Conservation (phyloP, 1,284 basidiomycete species). For the Austroboletus niveus region DNA sequence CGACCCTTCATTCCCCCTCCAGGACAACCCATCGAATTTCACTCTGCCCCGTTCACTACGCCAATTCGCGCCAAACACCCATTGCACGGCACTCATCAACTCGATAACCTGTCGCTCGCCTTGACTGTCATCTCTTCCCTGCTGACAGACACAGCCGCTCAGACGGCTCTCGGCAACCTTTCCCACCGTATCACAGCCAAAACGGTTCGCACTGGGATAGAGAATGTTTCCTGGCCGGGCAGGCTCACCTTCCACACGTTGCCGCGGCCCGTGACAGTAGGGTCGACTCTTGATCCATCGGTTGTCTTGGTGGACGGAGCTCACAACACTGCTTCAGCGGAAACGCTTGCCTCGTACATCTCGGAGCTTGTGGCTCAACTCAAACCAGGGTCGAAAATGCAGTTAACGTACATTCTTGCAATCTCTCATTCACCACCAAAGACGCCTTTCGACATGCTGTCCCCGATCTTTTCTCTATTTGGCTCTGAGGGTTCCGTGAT, state of each 20-base stretch:
- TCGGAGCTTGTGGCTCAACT: slow-evolving; percentile 35
- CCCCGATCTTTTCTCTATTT: slow-evolving; percentile 51
- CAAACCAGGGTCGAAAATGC: slow-evolving; percentile 27
- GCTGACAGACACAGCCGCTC: slow-evolving; percentile 42
- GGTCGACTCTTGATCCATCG: slow-evolving; percentile 24
- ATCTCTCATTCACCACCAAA: slow-evolving; percentile 84
- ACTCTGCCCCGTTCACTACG: slow-evolving; percentile 42
- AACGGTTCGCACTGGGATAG: slow-evolving; percentile 50
- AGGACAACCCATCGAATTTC: slow-evolving; percentile 43
- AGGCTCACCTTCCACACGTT: slow-evolving; percentile 72
- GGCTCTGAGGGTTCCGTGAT: slow-evolving; percentile 24
- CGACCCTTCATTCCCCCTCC: slow-evolving; percentile 38
- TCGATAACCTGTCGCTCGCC: slow-evolving; percentile 77
- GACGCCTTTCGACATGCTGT: slow-evolving; percentile 67
- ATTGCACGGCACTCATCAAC: slow-evolving; percentile 81
- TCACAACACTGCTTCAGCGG: slow-evolving; percentile 87
- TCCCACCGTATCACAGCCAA: slow-evolving; percentile 26
- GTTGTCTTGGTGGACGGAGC: slow-evolving; percentile 87
- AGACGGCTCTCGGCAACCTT: slow-evolving; percentile 12
- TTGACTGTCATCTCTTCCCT: slow-evolving; percentile 64
- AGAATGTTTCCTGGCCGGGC: slow-evolving; percentile 73
- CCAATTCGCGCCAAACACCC: slow-evolving; percentile 46
- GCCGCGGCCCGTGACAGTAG: slow-evolving; percentile 26
- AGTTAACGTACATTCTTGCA: slow-evolving; percentile 68
- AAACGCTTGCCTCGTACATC: slow-evolving; percentile 72